These are phyloP conservation scores for Aspergillus quadrilineatus DNA, from an alignment of 2,329 filamentous ascomycete species.

Conservation along the genomic window DNA sequence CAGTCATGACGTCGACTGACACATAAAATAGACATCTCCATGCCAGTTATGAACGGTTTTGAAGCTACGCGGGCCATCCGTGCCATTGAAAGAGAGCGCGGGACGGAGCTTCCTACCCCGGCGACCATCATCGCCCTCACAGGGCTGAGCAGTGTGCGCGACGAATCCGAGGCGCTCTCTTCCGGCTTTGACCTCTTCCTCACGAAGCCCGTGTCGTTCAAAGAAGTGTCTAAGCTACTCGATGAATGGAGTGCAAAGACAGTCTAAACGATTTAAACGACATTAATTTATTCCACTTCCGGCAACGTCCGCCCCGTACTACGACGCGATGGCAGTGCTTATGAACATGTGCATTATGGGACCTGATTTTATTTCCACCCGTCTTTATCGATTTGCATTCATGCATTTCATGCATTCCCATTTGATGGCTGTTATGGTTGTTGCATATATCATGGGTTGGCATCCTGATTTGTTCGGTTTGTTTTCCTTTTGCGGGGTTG, in stretches of 20 bases:
- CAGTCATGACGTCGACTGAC: neutral
- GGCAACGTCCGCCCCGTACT: neutral
- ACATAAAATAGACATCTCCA: conserved; percentile 40
- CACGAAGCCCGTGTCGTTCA: conserved; percentile 49
- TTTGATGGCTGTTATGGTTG: too few species aligned
- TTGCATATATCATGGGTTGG: too few species aligned
- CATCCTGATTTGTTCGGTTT: neutral
- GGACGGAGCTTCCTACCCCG: conserved; percentile 24
- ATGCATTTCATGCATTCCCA: too few species aligned
- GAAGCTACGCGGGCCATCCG: conserved; percentile 50
- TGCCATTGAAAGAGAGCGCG: conserved; percentile 38
- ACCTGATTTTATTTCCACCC: neutral
- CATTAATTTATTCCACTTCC: neutral
- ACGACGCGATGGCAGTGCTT: neutral
- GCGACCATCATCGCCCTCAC: conserved; percentile 48
- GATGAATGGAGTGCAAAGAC: conserved; percentile 31
- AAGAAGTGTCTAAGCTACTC: conserved; percentile 43
- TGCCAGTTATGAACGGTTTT: conserved; percentile 52
- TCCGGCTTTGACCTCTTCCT: conserved; percentile 49
- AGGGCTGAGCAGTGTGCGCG: conserved; percentile 44
- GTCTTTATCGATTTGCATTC: neutral
- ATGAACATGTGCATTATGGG: neutral
- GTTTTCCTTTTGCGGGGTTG: conserved; percentile 6
- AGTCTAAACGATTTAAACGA: too few species aligned
- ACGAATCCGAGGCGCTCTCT: conserved; percentile 44